A percentile compares a stretch with the other conserved stretches of the same genome.
Evolutionary conservation across 306 rosid species (phyloP).

Genomic region (Trichosanthes cucumerina): DNA sequence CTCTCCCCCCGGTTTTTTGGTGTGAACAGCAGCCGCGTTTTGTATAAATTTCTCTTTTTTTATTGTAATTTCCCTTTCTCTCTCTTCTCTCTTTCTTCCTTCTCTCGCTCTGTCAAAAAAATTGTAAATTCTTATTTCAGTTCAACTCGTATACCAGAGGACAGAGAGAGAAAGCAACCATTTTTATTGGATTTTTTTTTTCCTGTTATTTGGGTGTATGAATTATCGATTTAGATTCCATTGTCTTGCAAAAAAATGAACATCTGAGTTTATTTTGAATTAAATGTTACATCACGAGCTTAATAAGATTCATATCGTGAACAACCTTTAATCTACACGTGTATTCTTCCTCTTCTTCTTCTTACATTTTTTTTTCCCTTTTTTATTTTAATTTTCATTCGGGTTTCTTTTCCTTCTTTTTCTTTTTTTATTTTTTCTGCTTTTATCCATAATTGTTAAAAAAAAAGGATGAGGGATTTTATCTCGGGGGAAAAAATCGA

Average conservation of each 20-base stretch:
- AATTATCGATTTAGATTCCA: not conserved
- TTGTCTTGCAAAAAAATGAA: not conserved
- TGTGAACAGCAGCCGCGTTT: conserved; percentile 64
- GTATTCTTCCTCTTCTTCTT: not conserved
- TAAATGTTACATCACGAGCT: conserved; percentile 1
- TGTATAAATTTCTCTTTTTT: conserved; percentile 1
- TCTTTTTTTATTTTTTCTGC: not conserved
- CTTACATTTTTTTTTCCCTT: not conserved
- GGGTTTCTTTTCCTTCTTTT: not conserved
- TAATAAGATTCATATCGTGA: not conserved
- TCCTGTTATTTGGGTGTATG: not conserved
- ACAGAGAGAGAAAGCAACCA: conserved; percentile 2
- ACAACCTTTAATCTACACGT: conserved; percentile 2
- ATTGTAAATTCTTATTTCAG: not conserved
- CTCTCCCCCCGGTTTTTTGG: conserved; percentile 44
- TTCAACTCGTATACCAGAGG: conserved; percentile 1
- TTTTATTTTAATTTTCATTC: not conserved
- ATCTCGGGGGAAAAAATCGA: too few species aligned
- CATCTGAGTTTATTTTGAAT: not conserved
- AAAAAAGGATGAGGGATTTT: too few species aligned
- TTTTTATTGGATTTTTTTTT: conserved; percentile 1
- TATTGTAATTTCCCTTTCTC: not conserved
- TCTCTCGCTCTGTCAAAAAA: conserved; percentile 13
- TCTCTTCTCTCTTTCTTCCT: conserved; percentile 8
- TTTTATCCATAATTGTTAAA: not conserved